Percentiles rank a stretch among this genome's conserved stretches.
These are phyloP conservation scores for Diplodia sapinea DNA, from an alignment of 2,329 filamentous ascomycete genomes.

Conservation along the genomic window DNA sequence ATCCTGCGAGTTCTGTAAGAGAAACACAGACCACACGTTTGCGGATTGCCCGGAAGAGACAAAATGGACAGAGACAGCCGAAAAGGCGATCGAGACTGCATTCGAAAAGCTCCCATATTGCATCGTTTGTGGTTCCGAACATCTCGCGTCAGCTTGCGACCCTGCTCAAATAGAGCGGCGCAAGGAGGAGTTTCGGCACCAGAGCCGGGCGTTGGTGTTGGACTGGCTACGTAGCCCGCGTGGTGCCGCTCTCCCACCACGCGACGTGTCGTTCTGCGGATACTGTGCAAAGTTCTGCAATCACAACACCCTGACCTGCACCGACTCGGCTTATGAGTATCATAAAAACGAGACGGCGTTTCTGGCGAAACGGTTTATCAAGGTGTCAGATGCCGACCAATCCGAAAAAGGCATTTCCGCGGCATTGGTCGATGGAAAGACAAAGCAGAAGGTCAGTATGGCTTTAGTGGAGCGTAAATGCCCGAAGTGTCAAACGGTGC, in stretches of 20 bases:
- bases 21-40: neutral
- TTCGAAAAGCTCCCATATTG: conserved; percentile 1
- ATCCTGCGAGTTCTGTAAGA: neutral
- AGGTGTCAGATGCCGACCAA: no score
- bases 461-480: conserved; percentile 5
- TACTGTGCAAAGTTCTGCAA: conserved; percentile 3
- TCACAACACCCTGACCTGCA: conserved; percentile 1
- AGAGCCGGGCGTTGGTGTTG: neutral
- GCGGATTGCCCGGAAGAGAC: neutral
- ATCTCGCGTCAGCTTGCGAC: neutral
- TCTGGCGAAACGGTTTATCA: neutral
- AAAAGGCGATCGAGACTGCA: neutral
- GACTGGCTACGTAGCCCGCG: neutral
- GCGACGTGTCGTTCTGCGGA: neutral
- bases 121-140: neutral
- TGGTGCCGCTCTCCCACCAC: neutral
- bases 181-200: neutral
- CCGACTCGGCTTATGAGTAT: neutral
- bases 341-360: neutral
- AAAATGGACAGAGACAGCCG: neutral
- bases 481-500: neutral
- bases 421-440: neutral
- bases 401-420: neutral
- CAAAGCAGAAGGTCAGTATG: neutral
- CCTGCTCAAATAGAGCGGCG: neutral